Base-by-base conservation (phyloP, 192 early-diverging fungal genomes). In the Coemansia sp. region DNA sequence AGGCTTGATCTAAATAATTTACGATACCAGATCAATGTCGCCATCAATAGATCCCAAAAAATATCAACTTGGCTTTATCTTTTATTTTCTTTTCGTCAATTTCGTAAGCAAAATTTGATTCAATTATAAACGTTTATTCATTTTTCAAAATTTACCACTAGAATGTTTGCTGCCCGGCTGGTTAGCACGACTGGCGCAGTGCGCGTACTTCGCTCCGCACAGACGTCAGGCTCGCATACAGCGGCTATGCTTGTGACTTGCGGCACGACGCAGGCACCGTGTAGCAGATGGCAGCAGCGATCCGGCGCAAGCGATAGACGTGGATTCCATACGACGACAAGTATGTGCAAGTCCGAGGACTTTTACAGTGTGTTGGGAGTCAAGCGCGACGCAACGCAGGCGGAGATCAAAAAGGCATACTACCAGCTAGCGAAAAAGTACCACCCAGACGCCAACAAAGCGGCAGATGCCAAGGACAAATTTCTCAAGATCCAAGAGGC, bases 361-460 rank as follows among this genome's bases (percentile, higher is more conserved):
- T 90, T 89, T 44, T 99, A 98, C 84, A 86, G 91, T 18, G 86
- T 95, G 11, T 87, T 99, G 31, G 95, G 95, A 0, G 92, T 97
- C 3, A 77, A 84, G 31, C 94, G 93, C 71, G 86, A 86, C 43
- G 90, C 96, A 5, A 89, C 93, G 33, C 86, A 90, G 43, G 66
- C 82, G 38, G 96, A 99, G 59, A 97, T 99, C 79, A 99, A 99
- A 78, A 96, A 97, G 84, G 93, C 95, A 12, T 99, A 99, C 86
- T 99, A 99, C 83, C 85, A 89, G 52, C 87, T 98, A 62, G 97
- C 97, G 24, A 97, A 98, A 78, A 89, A 98, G 79, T 98, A 92
- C 84, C 97, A 99, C 76, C 97, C 97, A 1, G 97, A 99, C 71
- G 97, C 97, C 18, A 98, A 96, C 90, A 97, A 98, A 74, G 93